Base-by-base conservation (phyloP, 2,329 filamentous ascomycete species). In the Verticillium nubilum region DNA sequence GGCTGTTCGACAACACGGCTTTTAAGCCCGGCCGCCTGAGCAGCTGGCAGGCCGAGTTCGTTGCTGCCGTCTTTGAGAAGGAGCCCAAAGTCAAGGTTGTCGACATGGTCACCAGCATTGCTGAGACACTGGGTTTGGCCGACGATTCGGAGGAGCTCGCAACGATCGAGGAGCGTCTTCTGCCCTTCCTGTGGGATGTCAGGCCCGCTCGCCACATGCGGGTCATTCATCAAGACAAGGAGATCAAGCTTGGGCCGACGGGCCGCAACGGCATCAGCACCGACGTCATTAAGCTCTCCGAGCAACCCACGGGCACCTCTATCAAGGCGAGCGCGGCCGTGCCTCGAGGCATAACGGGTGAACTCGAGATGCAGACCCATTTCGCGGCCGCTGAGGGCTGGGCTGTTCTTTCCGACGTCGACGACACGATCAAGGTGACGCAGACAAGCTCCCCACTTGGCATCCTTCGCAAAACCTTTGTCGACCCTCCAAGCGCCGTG, bases 401-500 rank as follows among this genome's bases (percentile, higher is more conserved):
- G 92, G 86, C 85, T 13, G 76, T 98, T 13, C 87, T 97, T 63
- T 94, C 90, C 42, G 94, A 98, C 67, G 85, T 98, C 65, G 95
- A 98, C 70, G 94, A 98, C 74, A 97, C 93, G 0, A 96, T 98
- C 78, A 97, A 98, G 74, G 78, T 93, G 65, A 97, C 94, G 0
- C 81, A 90, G 72, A 97, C 94, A 0, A 85, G 87, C 52, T 88
- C 91, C 56, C 87, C 92, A 0, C 81, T 89, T 7, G 91, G 92
- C 2, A 94, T 97, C 67, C 78, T 98, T 5, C 83, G 85, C 54
- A 88, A 89, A 57, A 98, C 94, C 0, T 97, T 98, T 68, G 84
- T 90, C 54, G 89, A 93, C 56, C 78, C 86, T 17, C 88, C 92
- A 0, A 78, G 81, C 15, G 86, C 91, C 0, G 86, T 94, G 15